phyloP scores from a whole-genome alignment of 2,329 filamentous ascomycete species.

The Ceratocystis lukuohia region DNA sequence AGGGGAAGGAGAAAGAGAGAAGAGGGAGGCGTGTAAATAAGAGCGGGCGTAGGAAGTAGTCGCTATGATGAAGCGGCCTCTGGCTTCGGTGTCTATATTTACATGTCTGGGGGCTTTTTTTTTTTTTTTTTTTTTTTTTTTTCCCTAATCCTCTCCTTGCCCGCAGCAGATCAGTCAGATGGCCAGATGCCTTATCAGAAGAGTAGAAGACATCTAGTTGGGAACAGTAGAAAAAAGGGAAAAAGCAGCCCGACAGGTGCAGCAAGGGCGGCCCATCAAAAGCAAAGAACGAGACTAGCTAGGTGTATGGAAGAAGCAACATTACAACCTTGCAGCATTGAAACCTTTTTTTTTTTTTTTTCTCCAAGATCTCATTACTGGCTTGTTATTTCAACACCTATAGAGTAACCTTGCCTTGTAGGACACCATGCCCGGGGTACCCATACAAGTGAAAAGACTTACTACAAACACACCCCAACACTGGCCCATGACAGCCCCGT shows the following conservation, averaged over 20 bases:
- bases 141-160: neutral
- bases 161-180: neutral
- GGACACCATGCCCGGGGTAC: neutral
- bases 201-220: neutral
- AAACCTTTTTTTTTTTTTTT: neutral
- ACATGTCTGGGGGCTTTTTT: neutral
- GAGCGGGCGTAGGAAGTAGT: neutral
- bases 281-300: neutral
- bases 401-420: neutral
- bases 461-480: neutral
- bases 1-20: neutral
- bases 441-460: neutral
- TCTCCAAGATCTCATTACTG: neutral
- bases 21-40: neutral
- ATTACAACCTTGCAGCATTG: neutral
- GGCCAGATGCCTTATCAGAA: constrained; percentile 1
- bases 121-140: too few species aligned
- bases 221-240: neutral
- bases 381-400: neutral
- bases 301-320: neutral
- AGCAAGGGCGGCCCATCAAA: neutral
- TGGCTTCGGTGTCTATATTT: neutral
- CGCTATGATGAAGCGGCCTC: neutral
- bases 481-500: neutral
- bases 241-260: neutral